phyloP scores from a whole-genome alignment of 2,329 filamentous ascomycete genomes.

The Diaporthe sp. region DNA sequence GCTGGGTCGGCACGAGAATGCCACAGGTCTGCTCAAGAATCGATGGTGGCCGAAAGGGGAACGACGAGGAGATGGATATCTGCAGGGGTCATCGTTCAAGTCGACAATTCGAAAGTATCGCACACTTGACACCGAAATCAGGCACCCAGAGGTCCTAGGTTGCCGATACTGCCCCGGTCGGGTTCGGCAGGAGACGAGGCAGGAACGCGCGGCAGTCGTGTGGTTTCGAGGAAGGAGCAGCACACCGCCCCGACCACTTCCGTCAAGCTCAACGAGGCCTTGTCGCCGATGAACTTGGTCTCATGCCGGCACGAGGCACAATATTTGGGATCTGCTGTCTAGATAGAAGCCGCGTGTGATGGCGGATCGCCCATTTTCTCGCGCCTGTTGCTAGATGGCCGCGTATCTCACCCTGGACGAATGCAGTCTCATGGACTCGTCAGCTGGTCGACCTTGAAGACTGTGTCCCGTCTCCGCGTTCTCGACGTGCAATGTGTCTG shows the following conservation, averaged over 20 bases:
- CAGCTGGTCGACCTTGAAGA: background rate
- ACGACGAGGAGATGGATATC: background rate
- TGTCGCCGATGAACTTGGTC: too few species aligned
- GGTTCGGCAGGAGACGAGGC: background rate
- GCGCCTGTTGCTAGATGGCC: too few species aligned
- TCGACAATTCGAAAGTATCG: background rate
- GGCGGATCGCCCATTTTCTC: background rate
- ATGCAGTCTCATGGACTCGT: background rate
- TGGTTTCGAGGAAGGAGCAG: background rate
- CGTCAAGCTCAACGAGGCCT: background rate
- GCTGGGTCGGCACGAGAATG: background rate
- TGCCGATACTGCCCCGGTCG: background rate
- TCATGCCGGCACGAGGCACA: background rate
- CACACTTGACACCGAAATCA: background rate
- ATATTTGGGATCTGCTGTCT: background rate
- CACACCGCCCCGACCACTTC: background rate
- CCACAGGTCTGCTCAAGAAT: background rate
- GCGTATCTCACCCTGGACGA: too few species aligned
- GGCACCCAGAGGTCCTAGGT: background rate
- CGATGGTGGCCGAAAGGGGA: too few species aligned
- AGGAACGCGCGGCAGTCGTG: background rate
- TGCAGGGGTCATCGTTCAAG: background rate
- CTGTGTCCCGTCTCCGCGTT: background rate
- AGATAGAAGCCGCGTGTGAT: background rate
- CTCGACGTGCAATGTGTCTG: background rate